Evolutionary conservation across 441 rosid species (phyloP), one percentile per base, ranked within the genome.

Genomic region (Iberis amara): DNA sequence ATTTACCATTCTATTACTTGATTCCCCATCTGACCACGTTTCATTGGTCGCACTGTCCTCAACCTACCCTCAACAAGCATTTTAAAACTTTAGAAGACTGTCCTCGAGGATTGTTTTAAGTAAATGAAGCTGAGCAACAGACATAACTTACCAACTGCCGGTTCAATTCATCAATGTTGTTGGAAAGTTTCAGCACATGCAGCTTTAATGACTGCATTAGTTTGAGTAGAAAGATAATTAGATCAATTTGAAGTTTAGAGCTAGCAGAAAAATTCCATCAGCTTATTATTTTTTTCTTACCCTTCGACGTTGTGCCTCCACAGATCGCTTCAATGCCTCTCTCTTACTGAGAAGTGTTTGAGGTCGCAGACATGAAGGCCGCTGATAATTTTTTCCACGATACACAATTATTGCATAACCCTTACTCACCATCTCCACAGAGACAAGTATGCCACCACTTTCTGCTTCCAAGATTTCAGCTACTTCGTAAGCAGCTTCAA

Each of bases 361-460:
- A 65, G 99, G 99, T 71, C 96, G 81, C 75, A 89, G 76, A 67
- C 68, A 58, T 57, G 82, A 30, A 54, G 99, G 97, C 42, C 92
- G 79, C 68, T 56, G 64, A 73, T 92, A 92, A 74, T 86, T 92
- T 76, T 88, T 92, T 57, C 98, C 98, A 49, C 96, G 88, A 72
- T 88, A 92, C 51, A 92, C 76, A 54, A 92, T 73, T 54, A 88
- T 84, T 13, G 88, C 94, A 62, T 83, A 81, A 46, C 95, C 98
- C 74, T 84, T 82, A 50, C 79, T 86, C 47, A 84, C 91, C 63
- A 74, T 75, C 72, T 92, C 96, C 49, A 88, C 88, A n/a, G 86
- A 77, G 50, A 88, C 89, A 67, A 92, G 72, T 67, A 85, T 79
- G 33, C 99, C 99, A 52, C 96, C 94, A 74, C 96, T 92, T 77